Percentiles rank a stretch among this genome's conserved stretches.
These are phyloP conservation scores for Lachnellula hyalina DNA, from an alignment of 2,329 filamentous ascomycete genomes.

Conservation along the genomic window DNA sequence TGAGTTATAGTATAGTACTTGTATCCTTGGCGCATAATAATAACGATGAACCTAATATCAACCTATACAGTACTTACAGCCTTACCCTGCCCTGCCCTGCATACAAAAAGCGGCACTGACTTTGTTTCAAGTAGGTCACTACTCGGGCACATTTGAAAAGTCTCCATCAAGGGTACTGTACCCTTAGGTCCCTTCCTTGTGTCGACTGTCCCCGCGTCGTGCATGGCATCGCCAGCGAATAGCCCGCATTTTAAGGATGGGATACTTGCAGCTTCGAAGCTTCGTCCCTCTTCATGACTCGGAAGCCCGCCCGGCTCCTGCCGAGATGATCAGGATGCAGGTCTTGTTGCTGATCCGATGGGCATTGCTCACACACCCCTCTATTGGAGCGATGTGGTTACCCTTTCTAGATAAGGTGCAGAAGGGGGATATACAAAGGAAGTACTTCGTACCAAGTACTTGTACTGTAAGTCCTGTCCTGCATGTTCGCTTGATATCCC, in stretches of 20 bases:
- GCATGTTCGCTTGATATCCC: background rate
- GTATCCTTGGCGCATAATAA: no score
- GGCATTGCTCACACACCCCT: background rate
- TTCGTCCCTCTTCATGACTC: background rate
- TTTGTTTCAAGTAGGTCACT: no score
- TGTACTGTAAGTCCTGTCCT: background rate
- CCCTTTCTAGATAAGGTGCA: background rate
- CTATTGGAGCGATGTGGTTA: background rate
- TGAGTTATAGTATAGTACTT: background rate
- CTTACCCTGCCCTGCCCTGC: no score
- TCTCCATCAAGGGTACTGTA: no score
- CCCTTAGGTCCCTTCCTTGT: no score
- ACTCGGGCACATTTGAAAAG: no score
- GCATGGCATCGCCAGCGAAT: background rate
- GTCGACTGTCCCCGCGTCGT: background rate
- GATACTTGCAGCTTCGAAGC: background rate
- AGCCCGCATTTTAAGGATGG: background rate
- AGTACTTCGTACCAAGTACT: background rate
- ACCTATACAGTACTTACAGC: no score
- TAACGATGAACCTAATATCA: no score
- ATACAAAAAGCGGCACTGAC: no score
- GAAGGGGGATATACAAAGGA: background rate
- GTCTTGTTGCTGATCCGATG: background rate
- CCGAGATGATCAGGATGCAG: background rate
- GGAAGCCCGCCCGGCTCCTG: background rate